These are phyloP conservation scores for Alternaria infectoria DNA, from an alignment of 2,329 filamentous ascomycete species.

Conservation along the genomic window DNA sequence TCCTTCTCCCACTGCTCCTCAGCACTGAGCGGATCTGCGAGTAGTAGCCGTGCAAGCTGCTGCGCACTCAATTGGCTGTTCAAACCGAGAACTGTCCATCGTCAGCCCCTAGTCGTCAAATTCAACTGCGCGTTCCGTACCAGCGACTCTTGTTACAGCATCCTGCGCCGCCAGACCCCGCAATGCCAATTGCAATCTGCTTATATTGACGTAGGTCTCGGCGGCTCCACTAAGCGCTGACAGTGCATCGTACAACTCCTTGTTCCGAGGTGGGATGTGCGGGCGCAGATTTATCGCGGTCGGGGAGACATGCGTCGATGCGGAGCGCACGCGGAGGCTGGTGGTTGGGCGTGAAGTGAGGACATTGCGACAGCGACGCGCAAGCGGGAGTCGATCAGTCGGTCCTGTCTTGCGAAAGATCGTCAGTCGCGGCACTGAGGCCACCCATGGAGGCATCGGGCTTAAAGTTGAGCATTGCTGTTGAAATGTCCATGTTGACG, in stretches of 20 bases:
- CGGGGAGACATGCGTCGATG: conserved; percentile 55
- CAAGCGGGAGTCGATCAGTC: conserved; percentile 33
- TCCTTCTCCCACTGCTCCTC: conserved; percentile 54
- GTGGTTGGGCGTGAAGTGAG: conserved; percentile 9
- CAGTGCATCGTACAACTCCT: conserved; percentile 66
- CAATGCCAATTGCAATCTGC: conserved; percentile 73
- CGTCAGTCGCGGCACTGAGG: conserved; percentile 42
- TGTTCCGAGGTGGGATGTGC: conserved; percentile 59
- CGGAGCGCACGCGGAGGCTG: conserved; percentile 39
- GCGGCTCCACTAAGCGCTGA: conserved; percentile 66
- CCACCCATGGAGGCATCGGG: conserved; percentile 53
- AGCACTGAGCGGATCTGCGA: conserved; percentile 54
- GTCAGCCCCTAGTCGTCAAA: conserved; percentile 13
- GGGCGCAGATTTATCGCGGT: conserved; percentile 62
- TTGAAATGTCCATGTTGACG: conserved; percentile 29
- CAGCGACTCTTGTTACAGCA: conserved; percentile 62
- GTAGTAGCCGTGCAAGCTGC: conserved; percentile 68
- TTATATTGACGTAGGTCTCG: conserved; percentile 69
- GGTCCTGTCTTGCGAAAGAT: conserved; percentile 31
- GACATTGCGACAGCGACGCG: conserved; percentile 38
- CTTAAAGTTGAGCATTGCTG: conserved; percentile 37
- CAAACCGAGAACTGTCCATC: conserved; percentile 56
- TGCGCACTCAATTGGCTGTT: conserved; percentile 63
- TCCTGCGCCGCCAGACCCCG: conserved; percentile 64
- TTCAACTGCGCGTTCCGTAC: conserved; percentile 44